Percentiles rank a stretch among this genome's conserved stretches.
These are phyloP conservation scores for Blastobotrys petasosporus DNA, from an alignment of 1,139 yeast species.

Conservation along the genomic window DNA sequence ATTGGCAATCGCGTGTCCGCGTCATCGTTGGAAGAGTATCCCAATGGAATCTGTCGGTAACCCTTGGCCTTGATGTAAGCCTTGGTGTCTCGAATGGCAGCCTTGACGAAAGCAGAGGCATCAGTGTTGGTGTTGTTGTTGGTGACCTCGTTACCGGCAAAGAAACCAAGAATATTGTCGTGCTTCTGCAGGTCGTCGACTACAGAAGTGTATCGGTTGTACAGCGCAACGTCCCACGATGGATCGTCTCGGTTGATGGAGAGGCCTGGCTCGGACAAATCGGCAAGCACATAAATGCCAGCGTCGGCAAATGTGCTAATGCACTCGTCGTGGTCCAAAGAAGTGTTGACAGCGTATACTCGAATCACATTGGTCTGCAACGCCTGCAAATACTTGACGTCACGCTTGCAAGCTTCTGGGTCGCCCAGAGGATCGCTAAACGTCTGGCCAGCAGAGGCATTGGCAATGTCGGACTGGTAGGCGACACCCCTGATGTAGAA, in stretches of 20 bases:
- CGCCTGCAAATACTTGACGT: constrained; percentile 59
- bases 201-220: constrained; percentile 48
- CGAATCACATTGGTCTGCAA: constrained; percentile 79
- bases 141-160: constrained; percentile 92
- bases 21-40: constrained; percentile 97
- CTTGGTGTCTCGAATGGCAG: constrained; percentile 79
- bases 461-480: constrained; percentile 49
- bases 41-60: constrained; percentile 76
- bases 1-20: constrained; percentile 43
- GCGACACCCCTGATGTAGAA: constrained; percentile 80
- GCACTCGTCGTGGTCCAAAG: constrained; percentile 76
- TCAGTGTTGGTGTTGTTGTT: constrained; percentile 75
- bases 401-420: constrained; percentile 63
- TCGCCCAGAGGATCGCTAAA: constrained; percentile 71
- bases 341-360: constrained; percentile 80
- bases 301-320: constrained; percentile 88
- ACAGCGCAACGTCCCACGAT: constrained; percentile 47
- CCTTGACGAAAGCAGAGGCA: constrained; percentile 68
- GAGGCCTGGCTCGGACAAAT: constrained; percentile 77
- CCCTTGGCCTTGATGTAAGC: constrained; percentile 55
- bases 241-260: constrained; percentile 86
- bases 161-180: constrained; percentile 83
- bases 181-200: constrained; percentile 74
- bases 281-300: constrained; percentile 84
- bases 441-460: constrained; percentile 41